Evolutionary conservation across 2,329 filamentous ascomycete genomes (phyloP).

Genomic region (Diplodia seriata): DNA sequence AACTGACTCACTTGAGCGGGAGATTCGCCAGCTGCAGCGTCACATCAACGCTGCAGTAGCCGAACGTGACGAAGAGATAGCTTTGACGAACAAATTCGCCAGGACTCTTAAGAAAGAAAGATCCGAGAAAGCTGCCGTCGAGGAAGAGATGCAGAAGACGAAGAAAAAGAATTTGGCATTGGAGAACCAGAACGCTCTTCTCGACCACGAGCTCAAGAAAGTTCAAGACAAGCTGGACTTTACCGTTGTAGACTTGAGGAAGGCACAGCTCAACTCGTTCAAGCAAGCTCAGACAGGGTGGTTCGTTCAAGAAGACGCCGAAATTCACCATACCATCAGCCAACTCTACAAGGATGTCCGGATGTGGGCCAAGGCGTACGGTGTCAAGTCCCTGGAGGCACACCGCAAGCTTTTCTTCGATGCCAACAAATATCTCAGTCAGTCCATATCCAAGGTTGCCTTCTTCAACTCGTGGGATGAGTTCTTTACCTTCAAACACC

Average conservation of each 20-base stretch:
- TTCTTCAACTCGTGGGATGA: neutral
- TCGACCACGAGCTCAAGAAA: neutral
- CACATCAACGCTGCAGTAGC: neutral
- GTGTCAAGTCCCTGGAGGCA: neutral
- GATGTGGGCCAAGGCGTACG: neutral
- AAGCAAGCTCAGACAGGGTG: neutral
- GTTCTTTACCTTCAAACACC: neutral
- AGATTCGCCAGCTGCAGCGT: neutral
- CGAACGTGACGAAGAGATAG: neutral
- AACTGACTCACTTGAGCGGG: neutral
- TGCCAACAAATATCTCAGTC: neutral
- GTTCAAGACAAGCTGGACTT: neutral
- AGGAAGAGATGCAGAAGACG: no score
- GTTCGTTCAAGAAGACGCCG: neutral
- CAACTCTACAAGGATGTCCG: slow-evolving; percentile 10
- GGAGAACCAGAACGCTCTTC: neutral
- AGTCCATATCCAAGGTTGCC: neutral
- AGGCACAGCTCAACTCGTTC: neutral
- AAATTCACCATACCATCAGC: neutral
- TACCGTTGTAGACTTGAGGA: neutral
- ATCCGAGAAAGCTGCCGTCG: neutral
- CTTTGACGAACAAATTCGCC: rapidly evolving
- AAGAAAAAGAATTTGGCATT: no score
- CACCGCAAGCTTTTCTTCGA: neutral
- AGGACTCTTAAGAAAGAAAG: neutral